Base-by-base conservation (phyloP, 352 stramenopile genomes). In the Pythium oligandrum region DNA sequence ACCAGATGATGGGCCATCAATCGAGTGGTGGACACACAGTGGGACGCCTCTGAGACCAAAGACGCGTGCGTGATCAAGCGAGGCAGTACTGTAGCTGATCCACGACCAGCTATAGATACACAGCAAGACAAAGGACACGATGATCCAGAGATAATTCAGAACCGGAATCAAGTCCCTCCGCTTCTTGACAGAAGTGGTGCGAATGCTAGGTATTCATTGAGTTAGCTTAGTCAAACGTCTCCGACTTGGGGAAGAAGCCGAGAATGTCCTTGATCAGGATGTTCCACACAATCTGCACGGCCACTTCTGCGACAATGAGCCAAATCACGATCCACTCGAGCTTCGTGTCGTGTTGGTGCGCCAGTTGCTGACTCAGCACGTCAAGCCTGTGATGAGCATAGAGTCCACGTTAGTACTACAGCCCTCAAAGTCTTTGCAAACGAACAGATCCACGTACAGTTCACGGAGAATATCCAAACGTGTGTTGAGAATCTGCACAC, bases 321-420 rank as follows among this genome's bases (percentile, higher is more conserved):
- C 87, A 96, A 52, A 97, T 97, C 39, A 97, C 84, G 62, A 97
- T 97, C 87, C 86, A 96, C 67, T 97, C 90, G 44, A 97, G 76
- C 54, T 93, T 90, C 6, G 77, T 92, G 53, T 86, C 78, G 66
- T 97, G 90, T 53, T 90, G 73, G 44, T 93, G 84, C 45, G 90
- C 78, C n/a, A 96, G 71, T 57, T 98, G 91, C 43, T 93, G 89
- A 57, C 76, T 93, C 48, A 98, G 63, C 44, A 98, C 87, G 45
- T 97, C 87, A 12, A 98, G 68, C 35, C 83, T 91, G 48, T n/a
- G 48, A n/a, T 30, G 10, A 26, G 56, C 43, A 64, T 11, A 26
- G 17, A 34, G 55, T 36, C 9, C 11, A 52, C 17, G 17, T 26
- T 26, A 0, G 17, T 26, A 26, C 17, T 26, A 26, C 17, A 26